A percentile compares a stretch with the other conserved stretches of the same genome.
Evolutionary conservation across 495 filamentous ascomycete species (phyloP).

Genomic region (Aspergillus sclerotioniger): DNA sequence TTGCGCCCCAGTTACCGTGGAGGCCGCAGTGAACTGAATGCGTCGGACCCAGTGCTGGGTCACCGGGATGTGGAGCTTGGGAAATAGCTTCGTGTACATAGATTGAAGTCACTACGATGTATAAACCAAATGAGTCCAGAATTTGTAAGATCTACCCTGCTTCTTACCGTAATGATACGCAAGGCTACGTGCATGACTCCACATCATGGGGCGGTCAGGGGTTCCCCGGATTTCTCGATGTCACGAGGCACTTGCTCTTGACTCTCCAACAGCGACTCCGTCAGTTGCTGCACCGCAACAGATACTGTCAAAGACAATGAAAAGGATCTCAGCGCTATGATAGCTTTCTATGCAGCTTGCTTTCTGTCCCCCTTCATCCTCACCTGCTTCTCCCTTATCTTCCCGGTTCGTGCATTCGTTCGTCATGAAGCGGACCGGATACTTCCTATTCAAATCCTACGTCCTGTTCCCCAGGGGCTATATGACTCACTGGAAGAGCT

Average conservation of each 20-base stretch:
- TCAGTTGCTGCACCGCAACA: neutral
- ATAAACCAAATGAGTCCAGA: neutral
- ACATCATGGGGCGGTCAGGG: neutral
- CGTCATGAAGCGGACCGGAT: neutral
- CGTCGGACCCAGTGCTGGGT: neutral
- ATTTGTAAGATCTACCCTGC: no score
- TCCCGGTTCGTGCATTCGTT: slow-evolving; percentile 1
- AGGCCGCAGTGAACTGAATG: neutral
- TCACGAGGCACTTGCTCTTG: slow-evolving; percentile 5
- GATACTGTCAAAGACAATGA: neutral
- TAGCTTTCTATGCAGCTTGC: neutral
- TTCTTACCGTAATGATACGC: neutral
- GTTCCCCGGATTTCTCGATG: slow-evolving; percentile 19
- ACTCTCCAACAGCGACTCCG: slow-evolving; percentile 1
- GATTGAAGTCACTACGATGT: neutral
- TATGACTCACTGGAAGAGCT: slow-evolving; percentile 83
- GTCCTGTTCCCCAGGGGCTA: slow-evolving; percentile 56
- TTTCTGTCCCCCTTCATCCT: slow-evolving; percentile 2
- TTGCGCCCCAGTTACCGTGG: neutral
- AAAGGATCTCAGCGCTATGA: neutral
- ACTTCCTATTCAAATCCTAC: slow-evolving; percentile 12
- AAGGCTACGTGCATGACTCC: neutral
- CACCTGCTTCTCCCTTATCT: slow-evolving; percentile 3
- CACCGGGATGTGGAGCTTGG: neutral
- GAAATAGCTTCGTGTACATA: neutral